Base-by-base conservation (phyloP, 108 stramenopile genomes). In the Schizochytrium sp. region DNA sequence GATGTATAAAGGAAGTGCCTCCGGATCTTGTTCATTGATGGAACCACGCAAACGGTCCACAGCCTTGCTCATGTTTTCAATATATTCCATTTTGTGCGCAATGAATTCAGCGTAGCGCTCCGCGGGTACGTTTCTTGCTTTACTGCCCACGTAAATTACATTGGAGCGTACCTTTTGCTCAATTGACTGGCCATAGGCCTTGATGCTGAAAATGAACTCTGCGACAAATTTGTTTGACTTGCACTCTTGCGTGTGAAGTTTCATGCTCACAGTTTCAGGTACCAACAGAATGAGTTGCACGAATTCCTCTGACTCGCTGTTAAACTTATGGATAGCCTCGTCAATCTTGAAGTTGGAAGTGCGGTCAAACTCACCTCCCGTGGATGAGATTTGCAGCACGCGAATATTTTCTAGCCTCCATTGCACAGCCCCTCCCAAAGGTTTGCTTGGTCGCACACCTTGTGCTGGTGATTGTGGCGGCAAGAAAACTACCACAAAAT, bases 141-240 rank as follows among this genome's bases (percentile, higher is more conserved):
- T 69, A 2, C 64, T 69, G 42, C 19, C 64, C 19, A 69, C 64
- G 64, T 69, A 38, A 69, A 69, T 69, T 28, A 69, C 64, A 69
- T 38, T 69, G 8, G 64, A 69, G 10, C 64, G 64, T 44, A 69
- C 64, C 64, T 69, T 69, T 1, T 69, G 2, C 64, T 69, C 64
- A 8, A 38, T 13, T 2, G 64, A 44, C 28, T 69, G 12, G 12
- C 64, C 64, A 15, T 69, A 28, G 12, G 12, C 28, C 64, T 69
- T 69, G 64, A 69, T 38, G 64, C 28, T 69, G 64, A 69, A 69
- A 15, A 69, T 44, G 64, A 69, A 69, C 64, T 69, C 64, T 38
- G 64, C 3, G 64, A 7, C 12, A 69, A 13, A 69, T 38, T 28
- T 69, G 64, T 69, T 69, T 15, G 64, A 69, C 64, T 69, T 69